Conservation (phyloP, 2,329 filamentous ascomycete species). For the Zasmidium citrigriseum region DNA sequence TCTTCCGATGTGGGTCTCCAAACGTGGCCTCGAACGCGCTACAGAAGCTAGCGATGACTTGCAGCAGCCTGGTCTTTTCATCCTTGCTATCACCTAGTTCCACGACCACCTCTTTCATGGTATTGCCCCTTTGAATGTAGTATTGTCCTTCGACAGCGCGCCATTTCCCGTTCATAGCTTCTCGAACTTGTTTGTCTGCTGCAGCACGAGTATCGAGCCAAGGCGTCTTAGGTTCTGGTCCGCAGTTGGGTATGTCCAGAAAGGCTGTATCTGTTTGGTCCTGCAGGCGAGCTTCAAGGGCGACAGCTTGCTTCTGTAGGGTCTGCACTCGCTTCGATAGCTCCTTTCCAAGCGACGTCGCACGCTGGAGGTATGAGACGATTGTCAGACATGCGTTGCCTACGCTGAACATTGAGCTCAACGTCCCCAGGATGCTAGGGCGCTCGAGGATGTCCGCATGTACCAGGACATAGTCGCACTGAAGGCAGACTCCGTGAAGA, state of each 20-base stretch:
- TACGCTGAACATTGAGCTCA: slow-evolving; percentile 18
- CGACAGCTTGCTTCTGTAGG: slow-evolving; percentile 3
- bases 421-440: slow-evolving; percentile 16
- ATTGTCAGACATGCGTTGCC: slow-evolving; percentile 14
- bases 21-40: slow-evolving; percentile 11
- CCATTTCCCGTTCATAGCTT: slow-evolving; percentile 51
- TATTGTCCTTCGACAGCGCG: slow-evolving; percentile 45
- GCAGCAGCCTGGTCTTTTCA: slow-evolving; percentile 8
- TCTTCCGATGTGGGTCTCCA: not conserved
- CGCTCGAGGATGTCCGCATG: slow-evolving; percentile 14
- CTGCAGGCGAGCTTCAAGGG: slow-evolving; percentile 8
- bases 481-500: slow-evolving; percentile 19
- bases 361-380: slow-evolving; percentile 16
- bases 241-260: not conserved
- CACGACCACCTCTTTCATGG: slow-evolving; percentile 47
- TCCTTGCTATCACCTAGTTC: slow-evolving; percentile 32
- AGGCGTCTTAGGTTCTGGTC: not conserved
- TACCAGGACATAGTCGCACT: slow-evolving; percentile 10
- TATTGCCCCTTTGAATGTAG: slow-evolving; percentile 49
- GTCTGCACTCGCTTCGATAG: slow-evolving; percentile 9
- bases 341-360: slow-evolving; percentile 4
- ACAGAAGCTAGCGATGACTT: slow-evolving; percentile 12
- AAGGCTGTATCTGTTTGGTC: not conserved
- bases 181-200: slow-evolving; percentile 43
- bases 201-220: slow-evolving; percentile 28